phyloP scores from a whole-genome alignment of 2,329 filamentous ascomycete genomes.

The Colletotrichum sp. region DNA sequence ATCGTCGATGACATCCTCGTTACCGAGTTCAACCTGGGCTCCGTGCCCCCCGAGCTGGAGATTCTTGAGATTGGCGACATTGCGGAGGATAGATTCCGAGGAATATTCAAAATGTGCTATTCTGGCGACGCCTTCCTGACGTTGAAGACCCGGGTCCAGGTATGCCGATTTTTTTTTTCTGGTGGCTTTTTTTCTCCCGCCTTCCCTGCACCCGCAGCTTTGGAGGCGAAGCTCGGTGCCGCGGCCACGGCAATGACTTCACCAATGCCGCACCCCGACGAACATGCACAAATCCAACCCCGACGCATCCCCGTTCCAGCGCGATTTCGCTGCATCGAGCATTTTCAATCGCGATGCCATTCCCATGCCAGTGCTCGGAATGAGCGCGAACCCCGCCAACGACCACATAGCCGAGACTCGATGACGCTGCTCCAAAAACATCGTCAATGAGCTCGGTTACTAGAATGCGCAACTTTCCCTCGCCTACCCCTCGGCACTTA shows the following conservation, averaged over 20 bases:
- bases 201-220: conserved; percentile 1
- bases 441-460: neutral
- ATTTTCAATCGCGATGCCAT: neutral
- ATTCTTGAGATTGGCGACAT: conserved; percentile 98
- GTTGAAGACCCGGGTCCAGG: conserved; percentile 92
- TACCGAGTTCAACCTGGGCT: conserved; percentile 95
- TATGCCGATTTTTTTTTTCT: conserved; percentile 39
- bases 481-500: neutral
- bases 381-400: neutral
- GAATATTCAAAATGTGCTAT: conserved; percentile 99
- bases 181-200: neutral
- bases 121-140: conserved; percentile 94
- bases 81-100: conserved; percentile 94
- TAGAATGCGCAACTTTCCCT: neutral
- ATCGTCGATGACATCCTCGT: conserved; percentile 99
- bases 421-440: neutral
- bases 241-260: neutral
- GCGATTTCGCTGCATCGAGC: neutral
- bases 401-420: neutral
- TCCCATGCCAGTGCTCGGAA: conserved; percentile 8
- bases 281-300: neutral
- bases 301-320: neutral
- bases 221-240: neutral
- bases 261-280: neutral
- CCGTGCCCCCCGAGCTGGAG: conserved; percentile 91